Evolutionary conservation across 148 eudicot species (phyloP).

Genomic region (Chenopodium album): DNA sequence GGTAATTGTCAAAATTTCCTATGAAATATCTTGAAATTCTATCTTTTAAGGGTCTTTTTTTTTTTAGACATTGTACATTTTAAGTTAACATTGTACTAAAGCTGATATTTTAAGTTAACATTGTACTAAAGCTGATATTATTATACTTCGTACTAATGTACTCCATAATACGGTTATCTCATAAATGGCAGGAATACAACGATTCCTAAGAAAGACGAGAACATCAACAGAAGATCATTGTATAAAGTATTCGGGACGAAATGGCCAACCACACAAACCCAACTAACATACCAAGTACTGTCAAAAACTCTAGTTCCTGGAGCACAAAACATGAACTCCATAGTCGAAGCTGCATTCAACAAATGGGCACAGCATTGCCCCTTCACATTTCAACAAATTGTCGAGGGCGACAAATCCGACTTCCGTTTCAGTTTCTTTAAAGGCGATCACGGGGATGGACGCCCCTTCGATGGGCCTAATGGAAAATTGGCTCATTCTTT

Average conservation of each 20-base stretch:
- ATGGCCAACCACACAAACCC: constrained; percentile 19
- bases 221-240: background rate
- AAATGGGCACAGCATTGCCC: constrained; percentile 20
- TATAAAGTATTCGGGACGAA: background rate
- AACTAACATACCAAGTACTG: constrained; percentile 22
- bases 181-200: constrained; percentile 26
- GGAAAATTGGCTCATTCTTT: constrained; percentile 25
- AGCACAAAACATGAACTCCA: constrained; percentile 9
- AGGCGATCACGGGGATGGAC: constrained; percentile 26
- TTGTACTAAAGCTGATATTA: too few species aligned
- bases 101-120: too few species aligned
- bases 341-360: background rate
- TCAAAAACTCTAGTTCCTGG: constrained; percentile 14
- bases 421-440: constrained; percentile 13
- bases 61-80: too few species aligned
- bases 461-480: constrained; percentile 25
- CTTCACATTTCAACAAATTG: background rate
- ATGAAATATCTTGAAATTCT: too few species aligned
- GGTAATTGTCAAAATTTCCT: too few species aligned
- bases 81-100: too few species aligned
- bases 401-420: background rate
- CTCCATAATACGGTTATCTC: too few species aligned
- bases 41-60: too few species aligned
- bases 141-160: too few species aligned
- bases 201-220: background rate